Base-by-base conservation (phyloP, 2,329 filamentous ascomycete genomes). In the Neophaeococcomyces mojaviensis region DNA sequence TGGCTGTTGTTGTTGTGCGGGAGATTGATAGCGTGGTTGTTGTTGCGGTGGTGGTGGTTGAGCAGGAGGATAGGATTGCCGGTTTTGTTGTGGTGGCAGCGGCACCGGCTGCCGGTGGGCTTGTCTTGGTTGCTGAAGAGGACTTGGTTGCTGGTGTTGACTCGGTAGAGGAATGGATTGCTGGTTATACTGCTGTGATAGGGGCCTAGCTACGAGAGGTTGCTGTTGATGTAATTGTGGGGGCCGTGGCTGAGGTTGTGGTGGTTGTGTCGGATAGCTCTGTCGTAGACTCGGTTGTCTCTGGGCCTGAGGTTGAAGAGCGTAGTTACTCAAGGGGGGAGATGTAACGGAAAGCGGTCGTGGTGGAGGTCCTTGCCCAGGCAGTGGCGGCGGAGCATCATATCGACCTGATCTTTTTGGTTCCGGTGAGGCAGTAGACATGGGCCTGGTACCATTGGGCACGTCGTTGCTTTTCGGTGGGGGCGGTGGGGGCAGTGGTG, bases 401-500 rank as follows among this genome's bases (percentile, higher is more conserved):
- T 61, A 59, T 28, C 57, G 48, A 35, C 55, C 46, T 30, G 39
- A 40, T 31, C 36, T 26, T 18, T 50, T 48, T 20, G 51, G 48
- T 22, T 53, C 50, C 13, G 52, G 54, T 15, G 51, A 46, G n/a
- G 53, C 38, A 28, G 46, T 50, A 19, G 35, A 28, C 41, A 39
- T 34, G 22, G 24, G 4, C 31, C 39, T 35, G 31, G 40, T 15
- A 5, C 45, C 38, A 16, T 20, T 47, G 12, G 18, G 15, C 65
- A 56, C 81, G 77, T 34, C 77, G 76, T 12, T 80, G 79, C 15
- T 79, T 16, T 46, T 47, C 20, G 49, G 68, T 41, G 82, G 81
- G 44, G 82, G 82, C 6, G 82, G 65, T 3, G 78, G 77, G 28
- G 82, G 81, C 38, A 78, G 75, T 44, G 69, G 67, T 19, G 59